Base-by-base conservation (phyloP, 805 yeast genomes). In the Scheffersomyces stipitis region DNA sequence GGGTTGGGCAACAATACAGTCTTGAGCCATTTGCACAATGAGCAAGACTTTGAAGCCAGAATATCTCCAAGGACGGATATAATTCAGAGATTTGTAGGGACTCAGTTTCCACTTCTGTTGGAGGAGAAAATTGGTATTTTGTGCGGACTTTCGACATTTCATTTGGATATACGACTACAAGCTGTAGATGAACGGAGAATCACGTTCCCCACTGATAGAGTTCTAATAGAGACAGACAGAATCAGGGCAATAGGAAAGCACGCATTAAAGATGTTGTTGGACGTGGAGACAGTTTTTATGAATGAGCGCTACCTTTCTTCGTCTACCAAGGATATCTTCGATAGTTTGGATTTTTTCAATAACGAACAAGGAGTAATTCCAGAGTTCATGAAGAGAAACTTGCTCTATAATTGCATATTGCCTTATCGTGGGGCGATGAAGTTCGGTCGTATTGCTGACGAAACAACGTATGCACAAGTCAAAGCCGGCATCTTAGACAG, bases 371-470 rank as follows among this genome's bases (percentile, higher is more conserved):
- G 28, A 3, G 30, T 63, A 13, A 48, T 62, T 9, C 47, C 52
- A 5, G 48, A 41, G 16, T 62, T 63, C 41, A 67, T 69, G 73
- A 57, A 52, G 30, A 44, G 42, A 14, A 54, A 58, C 41, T 36
- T 44, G 12, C 36, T 69, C 20, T 51, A 60, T 31, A 49, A 52
- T 8, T 32, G 47, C 13, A 53, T 64, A 26, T 42, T 64, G n/a
- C 69, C 69, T 4, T 62, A 46, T 30, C 44, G 46, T 26, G 71
- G 68, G 4, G 55, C 55, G 13, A 55, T 46, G 42, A 47, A 54
- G 33, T 37, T 43, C 3, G 60, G 54, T 2, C 45, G 48, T 26
- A 28, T 42, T 13, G 32, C 33, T 26, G 38, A 38, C 22, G 36
- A 40, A 13, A 45, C 48, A 9, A 37, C 31, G 7, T 41, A 36